These are phyloP conservation scores for Saccharomycopsis sp. DNA, from an alignment of 805 yeast genomes.

Conservation along the genomic window DNA sequence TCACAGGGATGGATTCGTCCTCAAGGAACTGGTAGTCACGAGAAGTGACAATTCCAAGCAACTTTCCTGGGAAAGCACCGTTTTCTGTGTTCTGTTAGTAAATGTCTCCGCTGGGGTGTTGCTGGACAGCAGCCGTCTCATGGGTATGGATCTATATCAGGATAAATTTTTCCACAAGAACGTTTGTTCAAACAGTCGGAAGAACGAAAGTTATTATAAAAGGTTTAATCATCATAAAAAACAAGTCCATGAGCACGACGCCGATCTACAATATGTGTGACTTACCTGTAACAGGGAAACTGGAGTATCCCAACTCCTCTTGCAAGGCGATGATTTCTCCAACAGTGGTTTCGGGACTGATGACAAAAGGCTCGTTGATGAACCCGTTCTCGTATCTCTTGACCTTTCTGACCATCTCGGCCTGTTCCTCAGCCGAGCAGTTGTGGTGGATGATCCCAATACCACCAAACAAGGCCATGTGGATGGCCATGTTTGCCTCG, in stretches of 20 bases:
- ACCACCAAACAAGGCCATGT: constrained; percentile 98
- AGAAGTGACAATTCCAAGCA: constrained; percentile 91
- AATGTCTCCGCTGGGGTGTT: too few relatives aligned
- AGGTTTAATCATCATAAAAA: constrained; percentile 47
- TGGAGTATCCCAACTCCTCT: constrained; percentile 78
- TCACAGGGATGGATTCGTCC: constrained; percentile 50
- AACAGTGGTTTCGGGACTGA: constrained; percentile 69
- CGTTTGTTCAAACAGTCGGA: constrained; percentile 91
- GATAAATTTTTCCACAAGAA: constrained; percentile 75
- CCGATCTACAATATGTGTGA: constrained; percentile 24
- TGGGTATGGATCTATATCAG: neutral
- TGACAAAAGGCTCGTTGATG: constrained; percentile 88
- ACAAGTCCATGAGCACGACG: constrained; percentile 18
- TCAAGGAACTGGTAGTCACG: constrained; percentile 97
- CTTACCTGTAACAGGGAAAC: constrained; percentile 99
- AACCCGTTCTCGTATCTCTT: constrained; percentile 97
- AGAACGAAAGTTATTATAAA: constrained; percentile 95
- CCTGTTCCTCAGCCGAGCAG: constrained; percentile 95
- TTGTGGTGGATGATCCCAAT: constrained; percentile 98
- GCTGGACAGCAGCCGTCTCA: neutral
- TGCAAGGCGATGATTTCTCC: constrained; percentile 72
- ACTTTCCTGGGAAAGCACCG: constrained; percentile 83
- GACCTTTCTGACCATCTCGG: constrained; percentile 95
- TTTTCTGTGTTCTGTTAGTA: constrained; percentile 46
- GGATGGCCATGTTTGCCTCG: constrained; percentile 94